Evolutionary conservation across 1,284 basidiomycete species (phyloP), one percentile per base, ranked within the genome.

Genomic region (Paramarasmius palmivorus): DNA sequence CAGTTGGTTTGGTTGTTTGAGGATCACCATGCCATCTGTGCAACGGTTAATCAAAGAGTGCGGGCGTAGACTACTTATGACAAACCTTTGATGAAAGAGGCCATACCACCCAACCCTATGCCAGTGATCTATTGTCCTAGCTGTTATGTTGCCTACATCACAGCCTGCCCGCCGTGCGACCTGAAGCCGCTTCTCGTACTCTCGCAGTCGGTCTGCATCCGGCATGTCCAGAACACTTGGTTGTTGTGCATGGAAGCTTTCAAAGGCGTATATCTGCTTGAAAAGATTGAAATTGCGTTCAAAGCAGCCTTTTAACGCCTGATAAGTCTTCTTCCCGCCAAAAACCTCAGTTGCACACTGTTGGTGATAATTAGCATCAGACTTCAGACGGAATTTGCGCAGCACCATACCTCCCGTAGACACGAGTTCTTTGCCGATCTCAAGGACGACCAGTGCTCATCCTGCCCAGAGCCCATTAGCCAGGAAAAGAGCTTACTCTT

Each of bases 271-370:
- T 36, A 90, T 86, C 65, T 90, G 87, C 65, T 86, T 88, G 76
- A 89, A 90, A 8, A 89, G 70, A 59, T 88, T 88, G 59, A 90
- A 86, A 58, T 89, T 90, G 60, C 88, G 85, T 63, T 90, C 87
- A 59, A 87, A 90, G 60, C 88, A 90, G 34, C 87, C 87, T 69
- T 90, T 90, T 51, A 90, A 74, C 2, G 87, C 87, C 61, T 90
- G 87, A 59, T 88, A 90, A 9, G 87, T 85, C 65, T 90, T 90
- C 66, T 86, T 86, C 39, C 79, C 78, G 2, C 76, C 81, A 59
- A 89, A 90, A 2, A 90, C 80, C 52, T 86, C 79, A 32, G 68
- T 61, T 1, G 87, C 82, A 59, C 87, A 89, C 88, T 90, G n/a
- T n/a, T n/a, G n/a, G n/a, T n/a, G n/a, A n/a, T n/a, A n/a, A n/a